Conservation (phyloP, 2,329 filamentous ascomycete species). For the Exophiala mesophila region DNA sequence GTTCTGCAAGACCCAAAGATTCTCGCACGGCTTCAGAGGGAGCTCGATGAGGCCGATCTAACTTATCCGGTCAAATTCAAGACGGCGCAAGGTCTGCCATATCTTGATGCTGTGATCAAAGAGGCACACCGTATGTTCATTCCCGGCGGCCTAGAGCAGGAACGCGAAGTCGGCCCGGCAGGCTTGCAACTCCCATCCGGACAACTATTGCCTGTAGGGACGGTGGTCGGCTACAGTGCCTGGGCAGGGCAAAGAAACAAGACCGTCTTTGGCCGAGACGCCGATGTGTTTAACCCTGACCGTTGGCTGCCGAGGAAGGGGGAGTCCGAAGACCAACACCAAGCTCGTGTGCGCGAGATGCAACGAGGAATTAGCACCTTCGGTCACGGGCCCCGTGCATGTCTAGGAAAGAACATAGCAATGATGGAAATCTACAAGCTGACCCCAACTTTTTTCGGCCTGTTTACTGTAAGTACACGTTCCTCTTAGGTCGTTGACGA, state of each 20-base stretch:
- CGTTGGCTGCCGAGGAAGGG: slow-evolving; percentile 23
- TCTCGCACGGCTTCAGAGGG: neutral
- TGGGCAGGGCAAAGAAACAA: slow-evolving; percentile 40
- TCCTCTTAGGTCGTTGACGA: too few species aligned
- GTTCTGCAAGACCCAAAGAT: neutral
- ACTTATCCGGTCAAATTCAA: neutral
- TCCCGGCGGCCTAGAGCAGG: slow-evolving; percentile 29
- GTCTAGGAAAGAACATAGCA: slow-evolving; percentile 2
- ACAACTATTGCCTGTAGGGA: slow-evolving; percentile 34
- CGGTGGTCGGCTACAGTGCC: slow-evolving; percentile 41
- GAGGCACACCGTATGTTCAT: slow-evolving; percentile 35
- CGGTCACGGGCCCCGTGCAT: slow-evolving; percentile 1
- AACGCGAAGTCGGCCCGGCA: slow-evolving; percentile 29
- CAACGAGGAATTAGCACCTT: neutral
- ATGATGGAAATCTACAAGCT: slow-evolving; percentile 1
- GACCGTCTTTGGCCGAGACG: slow-evolving; percentile 33
- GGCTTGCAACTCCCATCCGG: slow-evolving; percentile 28
- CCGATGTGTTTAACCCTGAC: slow-evolving; percentile 18
- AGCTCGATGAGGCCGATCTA: neutral
- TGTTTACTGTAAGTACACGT: slow-evolving; percentile 1
- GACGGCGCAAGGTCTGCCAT: neutral
- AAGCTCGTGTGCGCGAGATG: neutral
- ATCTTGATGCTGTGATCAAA: slow-evolving; percentile 19
- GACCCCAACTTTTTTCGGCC: neutral
- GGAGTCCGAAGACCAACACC: neutral